Base-by-base conservation (phyloP, 208 protist genomes). In the Trypanosomatidae sp. region DNA sequence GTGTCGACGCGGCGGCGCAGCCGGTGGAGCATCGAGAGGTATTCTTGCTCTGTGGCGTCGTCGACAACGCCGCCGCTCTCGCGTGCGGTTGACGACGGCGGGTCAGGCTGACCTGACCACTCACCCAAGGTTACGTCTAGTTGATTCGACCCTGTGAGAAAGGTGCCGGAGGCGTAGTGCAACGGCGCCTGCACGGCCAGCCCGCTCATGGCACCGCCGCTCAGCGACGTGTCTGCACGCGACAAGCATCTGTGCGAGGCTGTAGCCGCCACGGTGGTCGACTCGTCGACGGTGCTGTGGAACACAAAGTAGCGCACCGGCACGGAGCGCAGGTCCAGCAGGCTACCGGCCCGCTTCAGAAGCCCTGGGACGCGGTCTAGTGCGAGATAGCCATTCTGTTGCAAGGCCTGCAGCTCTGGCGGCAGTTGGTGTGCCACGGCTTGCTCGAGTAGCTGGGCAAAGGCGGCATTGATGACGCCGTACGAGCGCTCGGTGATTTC, bases 241-340 rank as follows among this genome's bases (percentile, higher is more conserved):
- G 22, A 68, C 66, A 5, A 69, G 1, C 25, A 58, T 19, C 60
- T 39, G 22, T 47, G 60, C 39, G 60, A 65, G 60, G 60, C 39
- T 39, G 47, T 50, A 12, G 71, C 65, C 3, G 68, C 68, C 2
- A 64, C 41, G 15, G 62, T 68, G 2, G 56, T 66, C 5, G 65
- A 72, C 15, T 75, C 71, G 36, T 87, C 86, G 6, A 76, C 80
- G 28, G 89, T 86, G 79, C 85, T 93, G 80, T 95, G 91, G 58
- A 95, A 77, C 9, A 95, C 89, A 77, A 95, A 95, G 69, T 89
- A 85, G 4, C 91, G 84, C 36, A 95, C 91, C 30, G 91, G 91
- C 13, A 95, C 64, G 46, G 66, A 74, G 58, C 88, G 85, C 22
- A 95, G 77, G 73, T 90, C 86, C 43, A 95, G 79, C 15, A 80